Base-by-base conservation (phyloP, 495 filamentous ascomycete species). In the Aspergillus campestris region DNA sequence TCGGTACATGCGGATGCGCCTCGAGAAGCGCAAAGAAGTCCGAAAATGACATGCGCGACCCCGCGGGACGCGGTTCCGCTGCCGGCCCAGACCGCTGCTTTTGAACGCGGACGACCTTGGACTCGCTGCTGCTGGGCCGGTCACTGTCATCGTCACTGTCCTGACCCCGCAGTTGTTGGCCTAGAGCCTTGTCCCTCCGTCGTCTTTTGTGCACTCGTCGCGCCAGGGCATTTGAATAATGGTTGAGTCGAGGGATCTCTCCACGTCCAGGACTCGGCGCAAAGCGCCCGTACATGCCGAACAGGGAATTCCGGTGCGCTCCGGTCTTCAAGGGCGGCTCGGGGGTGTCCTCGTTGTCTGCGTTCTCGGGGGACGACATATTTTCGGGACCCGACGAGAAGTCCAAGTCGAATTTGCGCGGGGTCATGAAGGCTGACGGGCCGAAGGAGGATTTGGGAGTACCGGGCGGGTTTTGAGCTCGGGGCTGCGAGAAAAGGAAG, bases 371-470 rank as follows among this genome's bases (percentile, higher is more conserved):
- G 7, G 88, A 89, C 0, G 85, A 83, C 45, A 76, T 67, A 27
- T 78, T 82, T 56, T 95, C 91, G n/a, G 82, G 79, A 37, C 83
- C 83, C 3, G 87, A 91, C 7, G 87, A 85, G 50, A 83, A 79
- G 42, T 85, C 82, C 14, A 80, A 60, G 10, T 87, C 81, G 10
- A 71, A 71, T 55, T 84, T 91, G 34, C 86, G 84, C 3, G 88
- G 89, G 6, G 85, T 94, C 27, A 75, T 87, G 56, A 92, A 94
- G 8, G 81, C 78, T 3, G 80, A 71, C 56, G 82, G 83, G 42
- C 76, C 78, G 51, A 86, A 89, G 11, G 69, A 51, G 40, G 65
- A 47, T 48, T 66, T 59, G 32, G 64, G 54, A 6, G 50, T 62
- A 35, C 35, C 58, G 10, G 45, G 51, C 28, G 57, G 51, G 15